A percentile compares a stretch with the other conserved stretches of the same genome.
Evolutionary conservation across 2,329 filamentous ascomycete genomes (phyloP).

Genomic region (Cladosporium sphaerospermum): DNA sequence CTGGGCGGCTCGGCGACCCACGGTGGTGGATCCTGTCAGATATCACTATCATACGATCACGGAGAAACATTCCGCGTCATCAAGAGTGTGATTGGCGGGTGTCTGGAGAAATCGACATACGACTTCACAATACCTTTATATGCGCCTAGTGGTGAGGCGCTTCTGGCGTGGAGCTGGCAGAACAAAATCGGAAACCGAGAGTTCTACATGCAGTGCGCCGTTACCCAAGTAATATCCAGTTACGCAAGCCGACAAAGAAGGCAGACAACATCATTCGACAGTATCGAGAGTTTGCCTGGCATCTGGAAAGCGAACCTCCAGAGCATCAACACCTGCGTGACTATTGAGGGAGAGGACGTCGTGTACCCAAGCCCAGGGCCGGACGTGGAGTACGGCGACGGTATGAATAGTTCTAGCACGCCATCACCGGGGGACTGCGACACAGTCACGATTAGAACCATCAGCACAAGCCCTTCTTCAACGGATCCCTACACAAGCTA

Average conservation of each 20-base stretch:
- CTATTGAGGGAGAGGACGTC: slow-evolving; percentile 32
- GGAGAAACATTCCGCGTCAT: slow-evolving; percentile 65
- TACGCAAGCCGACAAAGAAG: slow-evolving; percentile 14
- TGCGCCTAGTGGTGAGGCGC: slow-evolving; percentile 53
- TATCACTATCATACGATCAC: slow-evolving; percentile 66
- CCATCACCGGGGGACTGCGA: slow-evolving; percentile 28
- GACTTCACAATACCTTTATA: slow-evolving; percentile 61
- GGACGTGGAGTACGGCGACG: slow-evolving; percentile 35
- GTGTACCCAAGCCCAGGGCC: slow-evolving; percentile 38
- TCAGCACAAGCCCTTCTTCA: not conserved
- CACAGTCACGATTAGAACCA: not conserved
- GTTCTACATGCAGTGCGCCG: slow-evolving; percentile 83
- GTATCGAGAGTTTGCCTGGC: slow-evolving; percentile 33
- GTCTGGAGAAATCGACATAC: slow-evolving; percentile 49
- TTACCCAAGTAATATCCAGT: slow-evolving; percentile 51
- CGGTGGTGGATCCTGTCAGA: slow-evolving; percentile 68
- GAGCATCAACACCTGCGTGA: slow-evolving; percentile 36
- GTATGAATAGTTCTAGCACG: slow-evolving; percentile 24
- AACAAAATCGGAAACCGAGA: slow-evolving; percentile 60
- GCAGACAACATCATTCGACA: slow-evolving; percentile 11
- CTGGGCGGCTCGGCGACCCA: slow-evolving; percentile 51
- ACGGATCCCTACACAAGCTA: slow-evolving; percentile 7
- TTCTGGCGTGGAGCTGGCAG: slow-evolving; percentile 63
- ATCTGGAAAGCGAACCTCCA: slow-evolving; percentile 41
- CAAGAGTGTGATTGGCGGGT: slow-evolving; percentile 56